A percentile compares a stretch with the other conserved stretches of the same genome.
phyloP scores from a whole-genome alignment of 768 basidiomycete species.

The Tylopilus intermedius region DNA sequence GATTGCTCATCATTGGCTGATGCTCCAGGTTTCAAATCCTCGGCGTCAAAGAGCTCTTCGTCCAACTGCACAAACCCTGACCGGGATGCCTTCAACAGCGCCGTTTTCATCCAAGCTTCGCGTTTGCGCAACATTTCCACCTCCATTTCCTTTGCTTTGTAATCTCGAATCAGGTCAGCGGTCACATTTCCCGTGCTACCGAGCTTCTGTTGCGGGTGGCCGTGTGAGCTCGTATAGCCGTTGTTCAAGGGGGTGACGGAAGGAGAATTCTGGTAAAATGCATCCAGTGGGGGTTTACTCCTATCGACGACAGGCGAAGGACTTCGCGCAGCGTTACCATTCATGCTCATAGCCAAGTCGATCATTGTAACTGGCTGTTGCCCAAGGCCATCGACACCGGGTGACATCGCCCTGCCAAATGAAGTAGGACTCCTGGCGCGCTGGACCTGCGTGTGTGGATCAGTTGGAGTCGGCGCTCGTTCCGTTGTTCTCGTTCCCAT shows the following conservation, averaged over 20 bases:
- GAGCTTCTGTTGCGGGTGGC: slow-evolving; percentile 30
- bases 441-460: slow-evolving; percentile 30
- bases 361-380: slow-evolving; percentile 45
- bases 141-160: slow-evolving; percentile 80
- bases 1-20: slow-evolving; percentile 41
- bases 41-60: slow-evolving; percentile 42
- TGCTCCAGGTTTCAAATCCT: slow-evolving; percentile 31
- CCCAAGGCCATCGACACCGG: slow-evolving; percentile 30
- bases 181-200: slow-evolving; percentile 66
- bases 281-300: slow-evolving; percentile 54
- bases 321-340: slow-evolving; percentile 46
- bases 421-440: slow-evolving; percentile 58
- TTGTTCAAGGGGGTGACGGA: slow-evolving; percentile 45
- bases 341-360: slow-evolving; percentile 49
- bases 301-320: slow-evolving; percentile 56
- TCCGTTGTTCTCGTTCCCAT: slow-evolving; percentile 32
- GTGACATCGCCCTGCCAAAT: slow-evolving; percentile 57
- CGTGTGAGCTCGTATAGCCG: slow-evolving; percentile 42
- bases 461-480: slow-evolving; percentile 53
- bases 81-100: slow-evolving; percentile 67
- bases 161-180: slow-evolving; percentile 71
- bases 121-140: slow-evolving; percentile 71
- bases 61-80: slow-evolving; percentile 71
- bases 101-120: slow-evolving; percentile 82
- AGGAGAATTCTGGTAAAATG: slow-evolving; percentile 45